These are phyloP conservation scores for Hypoxylon lienhwacheense DNA, from an alignment of 495 filamentous ascomycete species.

Conservation along the genomic window DNA sequence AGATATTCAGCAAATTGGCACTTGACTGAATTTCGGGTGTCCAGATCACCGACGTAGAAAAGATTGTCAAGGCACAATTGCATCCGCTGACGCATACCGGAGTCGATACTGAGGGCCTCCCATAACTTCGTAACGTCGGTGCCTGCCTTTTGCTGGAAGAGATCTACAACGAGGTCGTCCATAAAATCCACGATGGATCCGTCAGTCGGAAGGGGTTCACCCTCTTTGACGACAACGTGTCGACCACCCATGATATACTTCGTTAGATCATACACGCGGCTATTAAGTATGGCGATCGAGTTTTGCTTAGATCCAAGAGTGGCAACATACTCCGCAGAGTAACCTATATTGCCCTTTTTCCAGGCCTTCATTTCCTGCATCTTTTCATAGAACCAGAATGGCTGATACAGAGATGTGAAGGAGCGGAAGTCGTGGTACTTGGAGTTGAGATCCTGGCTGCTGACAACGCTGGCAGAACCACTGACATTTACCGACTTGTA, in stretches of 20 bases:
- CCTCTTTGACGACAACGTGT: constrained; percentile 55
- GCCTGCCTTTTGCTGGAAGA: constrained; percentile 78
- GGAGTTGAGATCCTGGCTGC: constrained; percentile 67
- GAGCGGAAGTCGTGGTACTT: constrained; percentile 92
- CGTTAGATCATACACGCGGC: constrained; percentile 88
- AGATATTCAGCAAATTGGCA: constrained; percentile 92
- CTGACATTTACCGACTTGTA: constrained; percentile 78
- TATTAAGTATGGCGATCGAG: constrained; percentile 77
- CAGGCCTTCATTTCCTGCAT: constrained; percentile 75
- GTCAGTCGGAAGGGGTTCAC: constrained; percentile 49
- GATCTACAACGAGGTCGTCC: constrained; percentile 67
- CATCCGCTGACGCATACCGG: constrained; percentile 64
- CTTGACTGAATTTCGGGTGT: constrained; percentile 83
- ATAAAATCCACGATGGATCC: constrained; percentile 76
- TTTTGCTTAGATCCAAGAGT: constrained; percentile 65
- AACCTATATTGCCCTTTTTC: constrained; percentile 88
- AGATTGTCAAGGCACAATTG: constrained; percentile 87
- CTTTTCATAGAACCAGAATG: constrained; percentile 89
- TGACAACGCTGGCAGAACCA: constrained; percentile 63
- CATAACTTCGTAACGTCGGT: constrained; percentile 83
- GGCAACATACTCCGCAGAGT: constrained; percentile 73
- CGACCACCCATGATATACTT: constrained; percentile 80
- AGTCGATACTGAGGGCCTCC: constrained; percentile 63
- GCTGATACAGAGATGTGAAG: constrained; percentile 76
- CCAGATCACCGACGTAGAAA: constrained; percentile 90